Percentiles rank a stretch among this genome's conserved stretches.
Conservation (phyloP, 1,284 basidiomycete species). For the Ganoderma boninense region DNA sequence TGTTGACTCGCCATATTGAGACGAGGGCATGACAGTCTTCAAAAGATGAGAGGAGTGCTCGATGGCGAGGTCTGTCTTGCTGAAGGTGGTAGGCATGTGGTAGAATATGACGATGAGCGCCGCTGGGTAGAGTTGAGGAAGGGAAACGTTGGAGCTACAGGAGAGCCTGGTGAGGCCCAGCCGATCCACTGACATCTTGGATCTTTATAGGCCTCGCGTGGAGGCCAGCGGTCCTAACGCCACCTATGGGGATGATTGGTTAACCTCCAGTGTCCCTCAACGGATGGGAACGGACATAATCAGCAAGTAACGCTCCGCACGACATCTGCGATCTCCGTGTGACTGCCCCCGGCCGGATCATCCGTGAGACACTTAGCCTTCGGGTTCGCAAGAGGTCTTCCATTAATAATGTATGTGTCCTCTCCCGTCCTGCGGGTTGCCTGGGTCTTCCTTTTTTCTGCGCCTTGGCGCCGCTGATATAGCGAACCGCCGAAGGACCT, state of each 20-base stretch:
- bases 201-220: constrained; percentile 22
- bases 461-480: constrained; percentile 9
- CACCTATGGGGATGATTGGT: constrained; percentile 13
- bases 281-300: constrained; percentile 24
- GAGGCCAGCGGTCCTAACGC: constrained; percentile 18
- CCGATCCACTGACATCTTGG: constrained; percentile 17
- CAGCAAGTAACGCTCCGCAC: constrained; percentile 18
- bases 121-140: not conserved
- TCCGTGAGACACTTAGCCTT: constrained; percentile 13
- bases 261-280: not conserved
- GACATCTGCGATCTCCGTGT: constrained; percentile 20
- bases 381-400: not conserved
- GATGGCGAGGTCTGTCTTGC: constrained; percentile 25
- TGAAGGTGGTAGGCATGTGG: constrained; percentile 25
- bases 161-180: constrained; percentile 20
- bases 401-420: constrained; percentile 3
- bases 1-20: not conserved
- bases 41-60: constrained; percentile 19
- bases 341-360: constrained; percentile 31
- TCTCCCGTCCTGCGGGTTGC: constrained; percentile 3
- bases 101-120: constrained; percentile 3
- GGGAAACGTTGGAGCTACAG: constrained; percentile 15
- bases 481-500: constrained; percentile 2
- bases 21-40: constrained; percentile 21
- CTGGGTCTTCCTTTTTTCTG: constrained; percentile 6